Percentiles rank a stretch among this genome's conserved stretches.
phyloP scores from a whole-genome alignment of 306 rosid genomes.

The Cucurbita maxima region DNA sequence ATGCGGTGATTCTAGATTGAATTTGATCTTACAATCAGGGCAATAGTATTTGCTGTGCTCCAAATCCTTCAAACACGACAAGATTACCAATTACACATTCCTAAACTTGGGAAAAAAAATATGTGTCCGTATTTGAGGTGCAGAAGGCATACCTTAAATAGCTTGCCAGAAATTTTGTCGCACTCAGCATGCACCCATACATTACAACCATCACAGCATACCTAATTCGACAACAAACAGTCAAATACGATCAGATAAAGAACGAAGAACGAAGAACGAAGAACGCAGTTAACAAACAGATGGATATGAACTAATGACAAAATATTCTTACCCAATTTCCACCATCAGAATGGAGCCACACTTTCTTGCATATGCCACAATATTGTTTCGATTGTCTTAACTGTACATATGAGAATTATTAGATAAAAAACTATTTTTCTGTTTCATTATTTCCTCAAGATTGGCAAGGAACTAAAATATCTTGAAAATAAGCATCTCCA shows the following conservation, averaged over 20 bases:
- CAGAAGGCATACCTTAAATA: constrained; percentile 43
- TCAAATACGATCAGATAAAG: constrained; percentile 8
- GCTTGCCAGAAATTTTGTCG: constrained; percentile 42
- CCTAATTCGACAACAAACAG: constrained; percentile 28
- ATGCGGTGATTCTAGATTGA: constrained; percentile 23
- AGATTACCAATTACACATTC: constrained; percentile 6
- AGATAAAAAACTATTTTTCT: background rate
- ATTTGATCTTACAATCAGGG: constrained; percentile 67
- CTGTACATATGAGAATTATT: constrained; percentile 22
- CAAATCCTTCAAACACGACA: constrained; percentile 43
- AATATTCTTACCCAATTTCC: constrained; percentile 84
- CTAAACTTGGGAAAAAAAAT: constrained; percentile 10
- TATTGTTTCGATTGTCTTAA: constrained; percentile 77
- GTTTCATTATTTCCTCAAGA: background rate
- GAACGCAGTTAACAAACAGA: background rate
- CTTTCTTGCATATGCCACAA: constrained; percentile 90
- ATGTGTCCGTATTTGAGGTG: background rate
- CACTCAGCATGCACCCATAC: constrained; percentile 99
- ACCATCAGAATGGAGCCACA: constrained; percentile 91
- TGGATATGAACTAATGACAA: constrained; percentile 3
- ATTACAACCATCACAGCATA: constrained; percentile 90
- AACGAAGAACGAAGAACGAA: constrained; percentile 4
- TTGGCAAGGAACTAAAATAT: background rate
- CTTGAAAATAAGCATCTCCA: background rate
- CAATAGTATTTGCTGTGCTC: constrained; percentile 66